Evolutionary conservation across 495 filamentous ascomycete genomes (phyloP).

Genomic region (Achaetomiella virescens): DNA sequence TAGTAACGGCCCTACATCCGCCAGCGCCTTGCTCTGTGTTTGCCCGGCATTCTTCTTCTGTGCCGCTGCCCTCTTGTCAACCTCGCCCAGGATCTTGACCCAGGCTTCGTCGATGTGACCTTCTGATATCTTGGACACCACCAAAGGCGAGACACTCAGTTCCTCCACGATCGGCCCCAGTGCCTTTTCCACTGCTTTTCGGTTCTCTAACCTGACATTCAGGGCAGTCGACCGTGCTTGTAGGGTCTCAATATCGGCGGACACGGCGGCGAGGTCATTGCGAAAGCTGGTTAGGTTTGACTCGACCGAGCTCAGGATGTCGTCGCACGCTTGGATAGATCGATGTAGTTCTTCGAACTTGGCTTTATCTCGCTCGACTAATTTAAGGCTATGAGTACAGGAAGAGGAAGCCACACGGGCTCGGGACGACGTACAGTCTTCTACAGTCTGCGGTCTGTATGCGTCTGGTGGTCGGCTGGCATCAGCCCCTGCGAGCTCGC

Average conservation of each 20-base stretch:
- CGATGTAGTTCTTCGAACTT: slow-evolving; percentile 89
- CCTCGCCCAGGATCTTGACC: slow-evolving; percentile 76
- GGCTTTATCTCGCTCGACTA: slow-evolving; percentile 77
- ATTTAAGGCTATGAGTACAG: slow-evolving; percentile 24
- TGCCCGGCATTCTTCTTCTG: slow-evolving; percentile 60
- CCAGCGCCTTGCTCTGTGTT: slow-evolving; percentile 61
- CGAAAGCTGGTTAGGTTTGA: slow-evolving; percentile 86
- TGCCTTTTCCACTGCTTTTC: slow-evolving; percentile 79
- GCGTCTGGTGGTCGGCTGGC: slow-evolving; percentile 38
- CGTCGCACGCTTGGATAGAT: slow-evolving; percentile 85
- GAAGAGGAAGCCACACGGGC: slow-evolving; percentile 19
- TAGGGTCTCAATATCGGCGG: slow-evolving; percentile 87
- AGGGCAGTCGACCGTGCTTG: slow-evolving; percentile 78
- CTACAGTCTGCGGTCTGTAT: slow-evolving; percentile 60
- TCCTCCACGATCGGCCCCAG: slow-evolving; percentile 90
- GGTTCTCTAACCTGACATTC: slow-evolving; percentile 82
- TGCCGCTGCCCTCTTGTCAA: slow-evolving; percentile 68
- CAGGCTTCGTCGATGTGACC: slow-evolving; percentile 86
- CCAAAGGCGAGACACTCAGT: slow-evolving; percentile 73
- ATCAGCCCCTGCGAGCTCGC: slow-evolving; percentile 56
- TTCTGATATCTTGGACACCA: slow-evolving; percentile 77
- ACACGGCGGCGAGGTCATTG: slow-evolving; percentile 83
- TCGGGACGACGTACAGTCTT: slow-evolving; percentile 59
- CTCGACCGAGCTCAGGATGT: slow-evolving; percentile 89
- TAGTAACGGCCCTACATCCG: slow-evolving; percentile 79